These are phyloP conservation scores for Geranium brycei DNA, from an alignment of 345 rosid species.

Conservation along the genomic window DNA sequence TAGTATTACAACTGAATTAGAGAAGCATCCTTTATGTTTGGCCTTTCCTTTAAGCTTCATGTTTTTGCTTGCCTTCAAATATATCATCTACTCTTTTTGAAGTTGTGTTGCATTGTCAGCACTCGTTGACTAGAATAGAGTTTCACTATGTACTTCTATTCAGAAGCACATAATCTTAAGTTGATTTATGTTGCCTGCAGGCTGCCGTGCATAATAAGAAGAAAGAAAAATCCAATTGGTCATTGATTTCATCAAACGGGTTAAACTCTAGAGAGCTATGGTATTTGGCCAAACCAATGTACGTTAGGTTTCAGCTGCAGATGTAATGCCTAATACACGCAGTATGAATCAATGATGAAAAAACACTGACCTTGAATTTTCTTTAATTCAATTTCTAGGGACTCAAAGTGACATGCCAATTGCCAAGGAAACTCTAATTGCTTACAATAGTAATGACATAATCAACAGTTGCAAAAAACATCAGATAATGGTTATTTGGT, in stretches of 20 bases:
- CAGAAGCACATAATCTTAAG: constrained; percentile 6
- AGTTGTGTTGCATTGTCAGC: background rate
- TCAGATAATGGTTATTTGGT: background rate
- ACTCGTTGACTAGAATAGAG: background rate
- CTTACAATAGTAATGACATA: background rate
- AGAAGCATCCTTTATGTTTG: too few species aligned
- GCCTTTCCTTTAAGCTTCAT: background rate
- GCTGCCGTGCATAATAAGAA: constrained; percentile 53
- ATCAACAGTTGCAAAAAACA: background rate
- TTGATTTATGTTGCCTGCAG: constrained; percentile 5
- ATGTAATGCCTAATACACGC: background rate
- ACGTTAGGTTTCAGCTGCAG: constrained; percentile 11
- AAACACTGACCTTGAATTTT: background rate
- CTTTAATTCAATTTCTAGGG: background rate
- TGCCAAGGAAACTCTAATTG: background rate
- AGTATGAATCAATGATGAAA: too few species aligned
- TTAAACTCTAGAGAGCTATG: constrained; percentile 48
- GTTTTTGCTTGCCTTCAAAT: background rate
- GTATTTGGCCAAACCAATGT: constrained; percentile 67
- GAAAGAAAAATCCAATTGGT: constrained; percentile 53
- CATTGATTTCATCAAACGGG: constrained; percentile 59
- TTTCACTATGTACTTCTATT: background rate
- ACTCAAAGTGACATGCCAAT: background rate
- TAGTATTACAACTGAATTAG: too few species aligned
- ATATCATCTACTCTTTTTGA: background rate